Base-by-base conservation (phyloP, 2,329 filamentous ascomycete species). In the Pyrenochaeta sp. region DNA sequence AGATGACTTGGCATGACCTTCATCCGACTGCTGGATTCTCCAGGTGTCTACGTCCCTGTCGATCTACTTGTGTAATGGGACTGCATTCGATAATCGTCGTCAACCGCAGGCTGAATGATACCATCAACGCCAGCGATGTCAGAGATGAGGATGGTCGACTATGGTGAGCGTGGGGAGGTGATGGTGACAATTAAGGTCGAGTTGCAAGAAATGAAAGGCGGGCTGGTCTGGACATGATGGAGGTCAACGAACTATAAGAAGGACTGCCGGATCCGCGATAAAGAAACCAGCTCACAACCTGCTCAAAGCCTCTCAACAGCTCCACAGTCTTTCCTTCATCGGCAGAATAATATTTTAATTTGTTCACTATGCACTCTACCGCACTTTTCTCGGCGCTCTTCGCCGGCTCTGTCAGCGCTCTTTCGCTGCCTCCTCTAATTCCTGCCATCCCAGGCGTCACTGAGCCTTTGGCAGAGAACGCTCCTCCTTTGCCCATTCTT, bases 371-470 rank as follows among this genome's bases (percentile, higher is more conserved):
- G 68, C 55, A 56, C 48, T 65, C 63, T 29, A 64, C 58, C 30
- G 53, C 57, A 17, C 54, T 69, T 31, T 51, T 67, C 40, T 58
- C 55, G 27, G 63, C 56, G 23, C 46, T 64, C 7, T 54, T 72
- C 40, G 60, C 57, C 46, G 41, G 40, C 31, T 54, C 57, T 20
- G 61, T 56, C 46, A 55, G 56, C 60, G 63, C 61, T 41, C 55
- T 80, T 60, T 68, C 75, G 20, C 73, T 86, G 3, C 82, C 83
- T 42, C 83, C 84, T 42, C 75, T 87, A 30, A 86, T 87, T 56
- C 85, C 85, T 1, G 71, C 73, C 10, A 86, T 87, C 54, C 84
- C 84, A 0, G 84, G 85, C 21, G 81, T 88, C 11, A 87, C 84
- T 4, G 83, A 84, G 62, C 80, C 82, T 33, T 68, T 88, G n/a